Percentiles rank a stretch among this genome's conserved stretches.
Evolutionary conservation across 306 rosid genomes (phyloP).

Genomic region (Glycine latifolia): DNA sequence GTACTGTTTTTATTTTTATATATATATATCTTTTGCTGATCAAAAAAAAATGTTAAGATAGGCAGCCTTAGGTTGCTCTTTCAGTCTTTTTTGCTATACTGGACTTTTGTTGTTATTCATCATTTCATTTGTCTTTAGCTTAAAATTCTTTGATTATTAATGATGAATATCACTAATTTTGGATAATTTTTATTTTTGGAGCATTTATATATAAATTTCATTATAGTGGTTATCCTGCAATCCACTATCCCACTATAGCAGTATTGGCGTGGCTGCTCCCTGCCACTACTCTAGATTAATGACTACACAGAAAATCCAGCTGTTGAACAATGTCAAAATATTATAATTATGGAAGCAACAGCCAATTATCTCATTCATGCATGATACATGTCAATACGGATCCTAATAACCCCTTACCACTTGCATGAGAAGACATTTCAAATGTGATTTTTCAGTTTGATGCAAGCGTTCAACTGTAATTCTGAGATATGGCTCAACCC

Average conservation of each 20-base stretch:
- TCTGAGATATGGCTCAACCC: constrained; percentile 95
- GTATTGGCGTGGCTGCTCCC: background rate
- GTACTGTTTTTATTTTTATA: too few relatives aligned
- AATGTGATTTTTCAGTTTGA: constrained; percentile 70
- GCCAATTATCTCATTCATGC: background rate
- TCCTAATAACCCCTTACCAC: constrained; percentile 68
- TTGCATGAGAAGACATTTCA: constrained; percentile 91
- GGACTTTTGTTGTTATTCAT: background rate
- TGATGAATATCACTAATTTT: background rate
- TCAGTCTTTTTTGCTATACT: background rate
- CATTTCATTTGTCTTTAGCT: background rate
- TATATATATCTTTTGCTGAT: too few relatives aligned
- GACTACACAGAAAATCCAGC: constrained; percentile 1
- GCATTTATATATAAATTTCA: background rate
- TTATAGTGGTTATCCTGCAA: background rate
- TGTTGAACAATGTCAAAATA: background rate
- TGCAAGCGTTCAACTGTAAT: constrained; percentile 77
- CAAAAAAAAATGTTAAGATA: background rate
- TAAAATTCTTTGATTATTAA: background rate
- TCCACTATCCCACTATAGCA: background rate
- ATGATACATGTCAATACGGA: constrained; percentile 2
- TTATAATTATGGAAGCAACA: constrained; percentile 24
- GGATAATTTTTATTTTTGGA: background rate
- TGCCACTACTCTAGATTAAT: background rate
- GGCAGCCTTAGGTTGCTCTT: background rate